Base-by-base conservation (phyloP, 306 rosid species). In the Geum urbanum region DNA sequence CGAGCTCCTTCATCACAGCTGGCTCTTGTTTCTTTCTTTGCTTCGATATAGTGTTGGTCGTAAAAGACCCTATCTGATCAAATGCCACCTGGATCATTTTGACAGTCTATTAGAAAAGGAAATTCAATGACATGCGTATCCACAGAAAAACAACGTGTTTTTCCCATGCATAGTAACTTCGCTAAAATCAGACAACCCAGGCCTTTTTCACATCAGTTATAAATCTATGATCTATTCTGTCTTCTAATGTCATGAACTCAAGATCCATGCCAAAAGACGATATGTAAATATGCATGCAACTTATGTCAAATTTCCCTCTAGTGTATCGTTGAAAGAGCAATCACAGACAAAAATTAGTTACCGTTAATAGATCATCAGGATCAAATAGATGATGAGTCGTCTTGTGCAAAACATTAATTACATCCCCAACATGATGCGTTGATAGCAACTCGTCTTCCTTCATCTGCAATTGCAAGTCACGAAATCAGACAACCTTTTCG, bases 1-100 rank as follows among this genome's bases (percentile, higher is more conserved):
- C 97, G 37, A 91, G 95, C 82, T 95, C 99, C 44, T 86, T 90
- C 99, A 89, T 87, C 12, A 95, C 99, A 71, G 88, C 99, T 32
- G 99, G 99, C 78, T 95, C 97, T 72, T 95, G 99, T 70, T 91
- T 95, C 74, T 95, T 95, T 82, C 99, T 84, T 78, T 95, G 91
- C 84, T 95, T 95, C 6, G 96, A 95, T 84, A 95, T 87, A 4
- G 87, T 89, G 81, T 86, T 84, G 41, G 96, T 95, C 49, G 97
- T 89, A 96, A 91, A 89, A 14, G 97, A 91, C 16, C 99, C 96
- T 46, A 95, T 87, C 84, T 95, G 75, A 76, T 95, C 96, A 74
- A 89, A 95, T 63, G 99, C 97, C 79, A 95, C 99, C 99, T 95
- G 87, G 81, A 84, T 47, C 4, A 22, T 41, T 27, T 22, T 18